These are phyloP conservation scores for Leucosporidium yakuticum DNA, from an alignment of 768 basidiomycete genomes.

Conservation along the genomic window DNA sequence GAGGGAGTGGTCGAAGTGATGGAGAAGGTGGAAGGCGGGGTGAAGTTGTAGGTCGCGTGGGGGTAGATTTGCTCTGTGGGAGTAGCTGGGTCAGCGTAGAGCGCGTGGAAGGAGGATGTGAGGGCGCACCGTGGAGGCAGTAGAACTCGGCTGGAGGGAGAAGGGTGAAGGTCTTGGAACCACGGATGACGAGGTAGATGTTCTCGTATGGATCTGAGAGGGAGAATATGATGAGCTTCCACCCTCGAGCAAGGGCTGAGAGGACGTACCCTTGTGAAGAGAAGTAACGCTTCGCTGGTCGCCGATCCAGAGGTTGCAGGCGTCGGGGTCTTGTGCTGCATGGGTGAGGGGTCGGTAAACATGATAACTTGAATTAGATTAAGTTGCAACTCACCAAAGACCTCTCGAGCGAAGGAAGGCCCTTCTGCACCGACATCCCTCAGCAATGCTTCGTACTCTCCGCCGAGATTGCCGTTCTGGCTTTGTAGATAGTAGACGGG, in stretches of 20 bases:
- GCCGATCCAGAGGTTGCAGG: conserved; percentile 91
- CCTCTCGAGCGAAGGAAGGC: conserved; percentile 63
- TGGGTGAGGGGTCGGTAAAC: conserved; percentile 5
- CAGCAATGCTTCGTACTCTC: conserved; percentile 43
- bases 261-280: conserved; percentile 67
- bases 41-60: conserved; percentile 57
- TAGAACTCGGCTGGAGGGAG: conserved; percentile 84
- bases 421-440: conserved; percentile 63
- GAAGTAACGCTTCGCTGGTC: conserved; percentile 69
- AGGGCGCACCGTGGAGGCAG: conserved; percentile 63
- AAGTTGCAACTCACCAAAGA: conserved; percentile 57
- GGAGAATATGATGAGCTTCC: neutral
- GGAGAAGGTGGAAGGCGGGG: conserved; percentile 18
- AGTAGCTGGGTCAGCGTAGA: conserved; percentile 2
- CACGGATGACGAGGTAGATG: conserved; percentile 78
- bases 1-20: neutral
- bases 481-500: conserved; percentile 73
- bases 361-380: conserved; percentile 9
- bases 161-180: conserved; percentile 76
- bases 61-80: conserved; percentile 57
- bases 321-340: conserved; percentile 62
- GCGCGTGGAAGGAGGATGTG: neutral
- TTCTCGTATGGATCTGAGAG: conserved; percentile 83
- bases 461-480: conserved; percentile 82
- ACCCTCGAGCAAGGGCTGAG: neutral